Percentiles rank a stretch among this genome's conserved stretches.
phyloP scores from a whole-genome alignment of 73 alveolate genomes.

The Stentor roeselii region DNA sequence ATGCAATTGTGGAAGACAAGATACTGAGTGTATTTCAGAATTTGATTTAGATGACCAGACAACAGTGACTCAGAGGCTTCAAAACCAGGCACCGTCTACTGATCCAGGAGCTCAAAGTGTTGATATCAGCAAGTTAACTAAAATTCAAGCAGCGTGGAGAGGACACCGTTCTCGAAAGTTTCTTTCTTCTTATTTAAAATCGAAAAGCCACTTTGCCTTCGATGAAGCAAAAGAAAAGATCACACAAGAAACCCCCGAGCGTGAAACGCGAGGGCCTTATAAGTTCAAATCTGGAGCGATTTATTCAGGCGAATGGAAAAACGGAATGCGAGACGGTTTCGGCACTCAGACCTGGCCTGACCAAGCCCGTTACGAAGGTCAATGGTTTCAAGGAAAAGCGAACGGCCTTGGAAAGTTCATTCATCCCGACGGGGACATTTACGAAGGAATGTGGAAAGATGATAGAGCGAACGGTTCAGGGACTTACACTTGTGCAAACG shows the following conservation, averaged over 20 bases:
- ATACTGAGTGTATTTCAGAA: neutral
- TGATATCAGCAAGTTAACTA: neutral
- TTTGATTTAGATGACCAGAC: neutral
- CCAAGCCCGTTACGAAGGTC: slow-evolving; percentile 50
- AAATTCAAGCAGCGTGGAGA: slow-evolving; percentile 1
- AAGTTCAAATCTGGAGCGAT: slow-evolving; percentile 48
- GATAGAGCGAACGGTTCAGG: slow-evolving; percentile 83
- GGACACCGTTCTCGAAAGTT: neutral
- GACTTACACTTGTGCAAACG: slow-evolving; percentile 56
- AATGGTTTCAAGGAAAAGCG: slow-evolving; percentile 54
- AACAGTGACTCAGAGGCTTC: neutral
- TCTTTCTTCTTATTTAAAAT: neutral
- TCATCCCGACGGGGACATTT: slow-evolving; percentile 82
- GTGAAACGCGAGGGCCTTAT: slow-evolving; percentile 46
- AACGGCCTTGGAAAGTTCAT: slow-evolving; percentile 70
- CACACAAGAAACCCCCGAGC: neutral
- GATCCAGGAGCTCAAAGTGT: neutral
- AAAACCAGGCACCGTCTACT: neutral
- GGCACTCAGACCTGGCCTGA: slow-evolving; percentile 56
- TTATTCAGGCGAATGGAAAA: slow-evolving; percentile 77
- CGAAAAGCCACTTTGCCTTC: neutral
- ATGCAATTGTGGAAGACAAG: neutral
- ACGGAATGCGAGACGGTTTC: slow-evolving; percentile 61
- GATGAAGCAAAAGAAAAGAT: neutral
- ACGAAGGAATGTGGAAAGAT: slow-evolving; percentile 83